Evolutionary conservation across 371 early-diverging fungal species (phyloP), one percentile per base, ranked within the genome.

Genomic region (Coemansia sp.): DNA sequence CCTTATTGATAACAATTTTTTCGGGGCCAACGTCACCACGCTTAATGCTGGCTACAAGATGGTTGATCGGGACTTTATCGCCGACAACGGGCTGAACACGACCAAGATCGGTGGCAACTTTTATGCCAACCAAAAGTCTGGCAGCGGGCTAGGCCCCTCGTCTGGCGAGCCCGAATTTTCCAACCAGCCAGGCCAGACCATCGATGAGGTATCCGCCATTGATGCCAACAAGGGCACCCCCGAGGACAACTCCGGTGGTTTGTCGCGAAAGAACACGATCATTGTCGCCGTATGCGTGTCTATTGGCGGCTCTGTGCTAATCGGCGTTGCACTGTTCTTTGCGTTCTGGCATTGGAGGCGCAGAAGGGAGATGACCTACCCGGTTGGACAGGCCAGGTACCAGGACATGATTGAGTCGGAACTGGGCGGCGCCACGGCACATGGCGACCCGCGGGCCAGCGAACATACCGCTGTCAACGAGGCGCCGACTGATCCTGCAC

Each of bases 381-480:
- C 65, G 59, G 43, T 43, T 51, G 52, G 26, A 26, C 26, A 26
- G 26, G 26, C 26, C 7, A 56, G 7, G 26, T 26, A 43, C 16
- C 60, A 65, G 60, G 11, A 59, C 20, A 45, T 65, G 3, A 43
- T 65, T 5, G 65, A 60, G 9, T 30, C 42, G 10, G 60, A 43
- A 8, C 31, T 65, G 43, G 65, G 65, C 38, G 65, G 65, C 34
- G 65, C 59, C 11, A 52, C 26, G 26, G 26, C 26, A 26, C 26
- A 26, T 26, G 26, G 26, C 26, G 26, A 7, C 7, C 32, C 31
- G 31, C 52, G 26, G 26, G 26, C 26, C 26, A 26, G 26, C 26
- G 26, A 26, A 26, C 26, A 26, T 26, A 26, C 26, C 26, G 26
- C 26, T 26, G 26, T 26, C 26, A 26, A 26, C 26, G 26, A 26